phyloP scores from a whole-genome alignment of 1,284 basidiomycete genomes.

The Apiotrichum gracile region DNA sequence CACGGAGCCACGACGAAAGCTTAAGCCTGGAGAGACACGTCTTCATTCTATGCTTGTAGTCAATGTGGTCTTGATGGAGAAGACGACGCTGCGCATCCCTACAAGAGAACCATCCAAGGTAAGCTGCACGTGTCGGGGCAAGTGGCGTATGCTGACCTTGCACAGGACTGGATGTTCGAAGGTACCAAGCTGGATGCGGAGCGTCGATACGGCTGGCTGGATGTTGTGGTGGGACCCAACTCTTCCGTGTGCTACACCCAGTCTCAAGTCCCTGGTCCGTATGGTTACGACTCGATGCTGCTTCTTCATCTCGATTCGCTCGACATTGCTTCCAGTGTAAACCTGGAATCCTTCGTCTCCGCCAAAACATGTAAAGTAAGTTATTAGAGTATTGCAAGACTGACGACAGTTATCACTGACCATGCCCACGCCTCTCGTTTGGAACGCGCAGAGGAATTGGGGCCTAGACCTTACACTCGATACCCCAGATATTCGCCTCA shows the following conservation, averaged over 20 bases:
- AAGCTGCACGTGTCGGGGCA: neutral
- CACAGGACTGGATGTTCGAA: conserved; percentile 34
- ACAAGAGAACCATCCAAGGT: conserved; percentile 63
- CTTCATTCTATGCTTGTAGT: conserved; percentile 71
- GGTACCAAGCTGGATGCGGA: conserved; percentile 43
- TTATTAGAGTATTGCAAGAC: conserved; percentile 14
- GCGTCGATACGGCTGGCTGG: conserved; percentile 61
- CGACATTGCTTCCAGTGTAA: conserved; percentile 73
- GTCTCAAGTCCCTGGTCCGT: conserved; percentile 65
- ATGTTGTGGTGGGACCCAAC: conserved; percentile 65
- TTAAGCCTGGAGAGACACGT: conserved; percentile 71
- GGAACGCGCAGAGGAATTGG: conserved; percentile 66
- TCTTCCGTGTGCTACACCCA: conserved; percentile 77
- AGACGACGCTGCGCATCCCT: conserved; percentile 70
- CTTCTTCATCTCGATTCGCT: conserved; percentile 76
- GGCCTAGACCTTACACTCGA: conserved; percentile 62
- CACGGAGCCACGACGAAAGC: conserved; percentile 53
- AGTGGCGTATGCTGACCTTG: neutral
- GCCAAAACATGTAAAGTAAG: conserved; percentile 61
- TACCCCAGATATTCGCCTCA: conserved; percentile 64
- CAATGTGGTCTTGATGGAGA: conserved; percentile 69
- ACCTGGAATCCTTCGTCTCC: conserved; percentile 68
- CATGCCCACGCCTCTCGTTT: conserved; percentile 50
- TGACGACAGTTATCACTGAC: conserved; percentile 36
- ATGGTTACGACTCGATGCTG: conserved; percentile 70